These are phyloP conservation scores for Mycena indigotica DNA, from an alignment of 768 basidiomycete genomes.

Conservation along the genomic window DNA sequence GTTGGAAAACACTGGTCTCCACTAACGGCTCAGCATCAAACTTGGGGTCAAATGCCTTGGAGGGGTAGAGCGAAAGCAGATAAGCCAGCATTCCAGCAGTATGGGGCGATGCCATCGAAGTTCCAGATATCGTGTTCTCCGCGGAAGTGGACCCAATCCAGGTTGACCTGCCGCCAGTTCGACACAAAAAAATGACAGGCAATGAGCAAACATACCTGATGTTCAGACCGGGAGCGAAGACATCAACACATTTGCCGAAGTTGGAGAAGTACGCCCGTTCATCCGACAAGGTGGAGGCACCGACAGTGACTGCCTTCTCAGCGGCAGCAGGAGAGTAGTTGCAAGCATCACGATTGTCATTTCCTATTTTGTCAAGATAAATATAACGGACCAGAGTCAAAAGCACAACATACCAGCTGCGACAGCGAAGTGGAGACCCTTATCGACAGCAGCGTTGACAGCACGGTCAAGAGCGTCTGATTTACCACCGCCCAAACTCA, in stretches of 20 bases:
- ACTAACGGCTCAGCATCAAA: constrained; percentile 42
- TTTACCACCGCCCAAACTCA: constrained; percentile 97
- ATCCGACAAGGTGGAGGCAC: constrained; percentile 81
- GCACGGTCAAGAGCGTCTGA: constrained; percentile 79
- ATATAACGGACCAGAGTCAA: neutral
- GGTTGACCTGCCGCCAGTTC: constrained; percentile 50
- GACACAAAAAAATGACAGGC: neutral
- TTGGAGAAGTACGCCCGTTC: constrained; percentile 93
- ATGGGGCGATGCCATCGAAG: constrained; percentile 95
- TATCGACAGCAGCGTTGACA: constrained; percentile 81
- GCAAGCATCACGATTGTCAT: constrained; percentile 89
- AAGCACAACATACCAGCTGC: constrained; percentile 69
- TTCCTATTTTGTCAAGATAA: constrained; percentile 46
- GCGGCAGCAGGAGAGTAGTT: constrained; percentile 90
- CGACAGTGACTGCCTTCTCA: constrained; percentile 90
- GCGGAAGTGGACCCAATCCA: constrained; percentile 67
- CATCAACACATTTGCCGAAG: constrained; percentile 85
- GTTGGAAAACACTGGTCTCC: constrained; percentile 34
- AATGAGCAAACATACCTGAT: constrained; percentile 52
- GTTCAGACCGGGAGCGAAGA: constrained; percentile 91
- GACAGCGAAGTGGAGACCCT: constrained; percentile 94
- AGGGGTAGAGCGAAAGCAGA: constrained; percentile 86
- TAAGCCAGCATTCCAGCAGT: constrained; percentile 86
- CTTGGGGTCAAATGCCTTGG: constrained; percentile 57
- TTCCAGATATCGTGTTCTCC: constrained; percentile 82